Base-by-base conservation (phyloP, 225 moss, liverwort and hornwort species). In the Straminergon stramineum region DNA sequence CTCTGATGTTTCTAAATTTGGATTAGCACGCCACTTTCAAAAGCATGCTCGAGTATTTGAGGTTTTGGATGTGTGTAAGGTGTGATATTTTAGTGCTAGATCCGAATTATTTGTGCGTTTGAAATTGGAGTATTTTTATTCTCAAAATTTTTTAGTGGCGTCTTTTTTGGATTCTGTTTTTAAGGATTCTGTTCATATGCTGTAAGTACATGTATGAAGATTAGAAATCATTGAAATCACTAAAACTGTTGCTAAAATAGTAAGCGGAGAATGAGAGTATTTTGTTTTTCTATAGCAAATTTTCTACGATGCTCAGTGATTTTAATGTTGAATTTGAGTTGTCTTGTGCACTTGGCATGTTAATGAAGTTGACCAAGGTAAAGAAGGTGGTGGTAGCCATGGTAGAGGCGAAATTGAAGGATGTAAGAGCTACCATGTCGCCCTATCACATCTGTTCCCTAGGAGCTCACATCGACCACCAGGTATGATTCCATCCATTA, bases 381-480 rank as follows among this genome's bases (percentile, higher is more conserved):
- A 95, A 92, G 91, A 90, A 87, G 71, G 92, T 88, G 85, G 96
- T 96, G 71, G 91, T 87, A 76, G 84, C 84, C 71, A 92, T 97
- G 95, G 87, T 89, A 30, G 89, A 84, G 45, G 56, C 41, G 32
- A 82, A 93, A 27, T 73, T 71, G 43, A 92, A 86, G 67, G 93
- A 91, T 82, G 97, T 97, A 84, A 89, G 91, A 43, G 91, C 96
- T 67, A 95, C 91, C 7, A 94, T 97, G 69, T 95, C 97, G 77
- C 99, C 99, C 70, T 99, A 99, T 89, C 97, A 97, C 85, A 94
- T 99, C 83, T 99, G 99, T 83, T 97, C 97, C 83, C 89, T 99
- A 28, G 99, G 99, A 45, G 99, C 99, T 73, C 99, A 99, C 83
- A 95, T 96, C 93, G 99, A 99, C 81, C 99, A 99, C 88, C 99